Evolutionary conservation across 352 stramenopile genomes (phyloP).

Genomic region (Globisporangium echinulatum): DNA sequence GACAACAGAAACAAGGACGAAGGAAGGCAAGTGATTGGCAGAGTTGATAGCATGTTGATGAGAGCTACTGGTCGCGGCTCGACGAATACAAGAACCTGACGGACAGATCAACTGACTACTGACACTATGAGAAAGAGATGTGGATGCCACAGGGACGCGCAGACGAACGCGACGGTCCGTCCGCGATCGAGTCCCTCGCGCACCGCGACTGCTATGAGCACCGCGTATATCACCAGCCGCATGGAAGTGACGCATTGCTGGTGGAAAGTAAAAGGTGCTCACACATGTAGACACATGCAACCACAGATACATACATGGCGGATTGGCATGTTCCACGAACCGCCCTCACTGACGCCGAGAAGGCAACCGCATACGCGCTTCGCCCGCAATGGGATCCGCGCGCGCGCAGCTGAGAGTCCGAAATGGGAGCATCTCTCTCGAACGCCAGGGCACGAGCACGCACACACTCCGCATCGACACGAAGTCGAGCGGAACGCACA

Average conservation of each 20-base stretch:
- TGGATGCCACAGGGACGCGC: slow-evolving; percentile 28
- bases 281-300: slow-evolving; percentile 6
- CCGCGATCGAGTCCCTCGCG: slow-evolving; percentile 24
- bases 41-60: not conserved
- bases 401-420: slow-evolving; percentile 26
- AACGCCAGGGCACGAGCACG: slow-evolving; percentile 4
- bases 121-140: slow-evolving; percentile 11
- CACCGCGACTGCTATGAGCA: slow-evolving; percentile 55
- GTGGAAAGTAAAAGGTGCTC: slow-evolving; percentile 75
- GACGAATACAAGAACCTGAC: too few species aligned
- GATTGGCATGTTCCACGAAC: slow-evolving; percentile 23
- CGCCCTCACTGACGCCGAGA: slow-evolving; percentile 38
- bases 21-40: not conserved
- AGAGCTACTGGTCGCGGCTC: too few species aligned
- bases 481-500: slow-evolving; percentile 2
- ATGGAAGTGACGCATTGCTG: slow-evolving; percentile 28
- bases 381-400: slow-evolving; percentile 43
- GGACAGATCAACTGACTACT: too few species aligned
- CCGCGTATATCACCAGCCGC: slow-evolving; percentile 74
- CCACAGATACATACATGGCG: slow-evolving; percentile 2
- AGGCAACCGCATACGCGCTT: slow-evolving; percentile 22
- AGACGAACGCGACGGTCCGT: slow-evolving; percentile 10
- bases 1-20: not conserved
- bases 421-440: slow-evolving; percentile 22
- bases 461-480: not conserved